phyloP scores from a whole-genome alignment of 345 rosid genomes.

The Hibiscus trionum region DNA sequence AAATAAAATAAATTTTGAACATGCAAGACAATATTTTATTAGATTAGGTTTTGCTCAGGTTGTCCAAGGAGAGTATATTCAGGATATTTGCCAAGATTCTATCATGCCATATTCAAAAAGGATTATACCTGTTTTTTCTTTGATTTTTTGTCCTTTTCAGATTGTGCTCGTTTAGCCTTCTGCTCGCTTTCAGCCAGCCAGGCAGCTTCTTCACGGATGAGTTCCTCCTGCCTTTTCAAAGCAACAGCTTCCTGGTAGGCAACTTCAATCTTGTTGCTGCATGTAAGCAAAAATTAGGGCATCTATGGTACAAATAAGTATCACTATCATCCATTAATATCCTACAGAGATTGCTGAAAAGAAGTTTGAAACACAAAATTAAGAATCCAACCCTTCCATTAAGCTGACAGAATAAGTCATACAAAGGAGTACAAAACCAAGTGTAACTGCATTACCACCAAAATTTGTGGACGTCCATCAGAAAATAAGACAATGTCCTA shows the following conservation, averaged over 20 bases:
- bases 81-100: background rate
- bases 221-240: conserved; percentile 84
- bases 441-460: background rate
- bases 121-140: conserved; percentile 77
- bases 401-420: background rate
- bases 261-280: conserved; percentile 80
- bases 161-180: conserved; percentile 63
- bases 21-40: background rate
- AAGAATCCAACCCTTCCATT: background rate
- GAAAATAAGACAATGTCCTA: background rate
- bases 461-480: background rate
- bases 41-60: background rate
- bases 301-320: background rate
- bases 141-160: conserved; percentile 75
- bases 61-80: background rate
- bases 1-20: background rate
- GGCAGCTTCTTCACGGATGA: conserved; percentile 89
- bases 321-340: background rate
- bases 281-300: conserved; percentile 15
- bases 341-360: background rate
- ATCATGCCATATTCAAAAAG: background rate
- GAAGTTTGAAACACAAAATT: background rate
- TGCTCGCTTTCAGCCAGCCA: conserved; percentile 75
- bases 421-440: too few species aligned
- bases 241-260: conserved; percentile 97